Base-by-base conservation (phyloP, 768 basidiomycete species). In the Serendipita sp. region DNA sequence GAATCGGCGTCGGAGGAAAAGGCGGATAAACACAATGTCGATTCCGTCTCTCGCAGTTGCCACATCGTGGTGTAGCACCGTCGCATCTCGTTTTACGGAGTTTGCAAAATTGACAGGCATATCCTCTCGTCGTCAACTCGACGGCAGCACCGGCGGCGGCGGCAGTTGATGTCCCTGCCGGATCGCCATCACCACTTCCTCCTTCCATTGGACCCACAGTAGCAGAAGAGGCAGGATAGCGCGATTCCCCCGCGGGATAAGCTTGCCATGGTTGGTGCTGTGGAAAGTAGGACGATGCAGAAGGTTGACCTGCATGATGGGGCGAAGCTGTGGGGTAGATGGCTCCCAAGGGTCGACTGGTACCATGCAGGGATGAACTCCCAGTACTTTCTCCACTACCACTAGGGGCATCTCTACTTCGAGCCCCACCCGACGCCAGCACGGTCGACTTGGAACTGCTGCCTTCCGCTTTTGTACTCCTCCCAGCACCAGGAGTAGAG, bases 81-180 rank as follows among this genome's bases (percentile, higher is more conserved):
- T 91, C 89, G 68, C 89, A 91, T 71, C 88, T 85, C 20, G 89
- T 91, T 75, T 91, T 91, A 64, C 89, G 89, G 38, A 88, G 89
- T 90, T 7, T 42, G 20, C 53, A 58, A 31, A 34, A 58, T 31
- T 28, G 24, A 33, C 53, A 58, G 24, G 53, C 53, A 58, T 58
- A 58, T 11, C 53, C 53, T 11, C 53, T 13, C 11, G 53, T 26
- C 9, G 45, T 20, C n/a, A 48, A 20, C 45, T 48, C 45, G 5
- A 48, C 9, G n/a, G 45, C 9, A 7, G n/a, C 26, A 48, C 45
- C 45, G 45, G 20, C 5, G 7, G 45, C n/a, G 5, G 9, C 45
- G 45, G 45, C n/a, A 28, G 26, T 28, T 42, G 42, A 42, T 48
- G n/a, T 48, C 45, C n/a, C 9, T 48, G 45, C n/a, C n/a, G n/a